These are phyloP conservation scores for Hypoxylon sp. DNA, from an alignment of 2,329 filamentous ascomycete species.

Conservation along the genomic window DNA sequence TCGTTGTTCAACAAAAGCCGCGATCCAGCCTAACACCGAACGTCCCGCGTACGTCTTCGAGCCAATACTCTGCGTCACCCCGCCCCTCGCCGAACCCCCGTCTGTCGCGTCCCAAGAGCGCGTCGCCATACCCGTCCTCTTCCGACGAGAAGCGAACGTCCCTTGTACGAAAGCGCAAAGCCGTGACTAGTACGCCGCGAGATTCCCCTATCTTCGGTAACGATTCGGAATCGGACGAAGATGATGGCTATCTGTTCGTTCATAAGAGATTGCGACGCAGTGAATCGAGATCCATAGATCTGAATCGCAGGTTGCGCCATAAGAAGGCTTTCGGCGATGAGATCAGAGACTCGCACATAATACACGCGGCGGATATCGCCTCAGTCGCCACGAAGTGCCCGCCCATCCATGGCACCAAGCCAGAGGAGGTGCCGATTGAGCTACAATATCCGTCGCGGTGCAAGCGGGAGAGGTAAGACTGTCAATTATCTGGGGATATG, in stretches of 20 bases:
- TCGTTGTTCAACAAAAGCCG: slow-evolving; percentile 59
- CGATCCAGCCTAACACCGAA: slow-evolving; percentile 48
- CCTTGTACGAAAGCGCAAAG: slow-evolving; percentile 65
- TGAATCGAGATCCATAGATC: slow-evolving; percentile 61
- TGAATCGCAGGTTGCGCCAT: slow-evolving; percentile 64
- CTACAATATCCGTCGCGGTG: slow-evolving; percentile 88
- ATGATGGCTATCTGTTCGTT: slow-evolving; percentile 68
- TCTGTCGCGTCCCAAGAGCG: slow-evolving; percentile 57
- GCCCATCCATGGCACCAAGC: slow-evolving; percentile 63
- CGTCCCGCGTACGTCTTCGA: slow-evolving; percentile 45
- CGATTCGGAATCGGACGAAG: slow-evolving; percentile 65
- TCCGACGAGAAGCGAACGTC: slow-evolving; percentile 50
- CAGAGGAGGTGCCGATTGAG: slow-evolving; percentile 72
- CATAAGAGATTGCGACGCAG: slow-evolving; percentile 65
- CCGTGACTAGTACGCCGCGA: slow-evolving; percentile 53
- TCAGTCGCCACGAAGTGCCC: slow-evolving; percentile 66
- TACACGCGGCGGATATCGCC: slow-evolving; percentile 72
- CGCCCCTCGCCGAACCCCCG: slow-evolving; percentile 61
- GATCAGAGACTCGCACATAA: slow-evolving; percentile 62
- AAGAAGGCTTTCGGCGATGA: slow-evolving; percentile 62
- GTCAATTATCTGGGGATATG: slow-evolving; percentile 31
- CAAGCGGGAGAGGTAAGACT: slow-evolving; percentile 74
- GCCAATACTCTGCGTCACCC: slow-evolving; percentile 51
- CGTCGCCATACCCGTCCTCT: slow-evolving; percentile 56
- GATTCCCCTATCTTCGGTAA: slow-evolving; percentile 65